Percentiles rank a stretch among this genome's conserved stretches.
Conservation (phyloP, 345 rosid genomes). For the Hibiscus mutabilis region DNA sequence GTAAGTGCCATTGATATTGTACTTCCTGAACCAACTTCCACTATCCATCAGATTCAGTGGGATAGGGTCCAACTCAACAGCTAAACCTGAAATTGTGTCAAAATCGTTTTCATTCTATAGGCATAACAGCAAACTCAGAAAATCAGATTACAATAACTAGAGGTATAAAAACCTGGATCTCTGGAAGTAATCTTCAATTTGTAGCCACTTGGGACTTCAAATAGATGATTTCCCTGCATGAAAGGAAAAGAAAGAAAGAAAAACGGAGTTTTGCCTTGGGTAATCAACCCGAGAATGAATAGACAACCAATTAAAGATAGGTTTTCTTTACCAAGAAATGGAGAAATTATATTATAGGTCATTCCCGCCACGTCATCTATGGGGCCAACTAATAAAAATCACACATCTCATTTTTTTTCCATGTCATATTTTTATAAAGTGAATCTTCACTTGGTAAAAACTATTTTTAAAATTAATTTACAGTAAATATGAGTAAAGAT, state of each 20-base stretch:
- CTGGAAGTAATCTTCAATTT: slow-evolving; percentile 57
- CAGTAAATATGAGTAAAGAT: too few relatives aligned
- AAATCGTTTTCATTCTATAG: not conserved
- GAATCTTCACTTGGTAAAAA: too few relatives aligned
- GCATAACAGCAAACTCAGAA: not conserved
- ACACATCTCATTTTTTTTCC: too few relatives aligned
- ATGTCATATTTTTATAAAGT: too few relatives aligned
- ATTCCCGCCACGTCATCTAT: too few relatives aligned
- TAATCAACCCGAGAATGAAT: too few relatives aligned
- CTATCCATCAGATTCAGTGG: slow-evolving; percentile 40
- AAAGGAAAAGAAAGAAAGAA: not conserved
- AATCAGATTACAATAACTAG: not conserved
- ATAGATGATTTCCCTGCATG: slow-evolving; percentile 69
- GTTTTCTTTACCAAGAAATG: too few relatives aligned
- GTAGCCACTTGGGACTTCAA: slow-evolving; percentile 82
- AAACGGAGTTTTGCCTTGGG: not conserved
- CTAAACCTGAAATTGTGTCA: slow-evolving; percentile 33
- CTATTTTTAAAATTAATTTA: too few relatives aligned
- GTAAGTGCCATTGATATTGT: slow-evolving; percentile 47
- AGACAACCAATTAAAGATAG: too few relatives aligned
- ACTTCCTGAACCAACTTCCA: slow-evolving; percentile 90
- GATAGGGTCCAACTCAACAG: slow-evolving; percentile 45
- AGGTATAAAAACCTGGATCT: slow-evolving; percentile 38
- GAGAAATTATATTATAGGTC: too few relatives aligned
- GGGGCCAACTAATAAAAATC: too few relatives aligned